Conservation (phyloP, 257 asterid genomes). For the Verbena officinalis region DNA sequence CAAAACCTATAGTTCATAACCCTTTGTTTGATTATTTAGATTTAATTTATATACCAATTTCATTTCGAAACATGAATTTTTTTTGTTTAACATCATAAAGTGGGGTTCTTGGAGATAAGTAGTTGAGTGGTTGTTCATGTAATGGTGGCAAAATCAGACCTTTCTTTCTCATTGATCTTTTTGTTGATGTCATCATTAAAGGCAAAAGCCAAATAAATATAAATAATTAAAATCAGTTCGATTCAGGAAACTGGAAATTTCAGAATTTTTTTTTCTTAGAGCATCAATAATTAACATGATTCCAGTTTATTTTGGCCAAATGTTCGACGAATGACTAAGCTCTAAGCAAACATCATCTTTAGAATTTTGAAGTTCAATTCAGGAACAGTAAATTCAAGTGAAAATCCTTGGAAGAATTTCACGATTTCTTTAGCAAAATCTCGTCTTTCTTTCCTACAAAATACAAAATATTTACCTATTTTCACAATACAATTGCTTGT, state of each 20-base stretch:
- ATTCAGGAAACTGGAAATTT: not conserved
- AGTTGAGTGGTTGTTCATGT: too few species aligned
- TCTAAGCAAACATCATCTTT: not conserved
- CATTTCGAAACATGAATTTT: too few species aligned
- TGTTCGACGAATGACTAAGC: not conserved
- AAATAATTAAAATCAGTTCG: not conserved
- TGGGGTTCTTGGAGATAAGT: too few species aligned
- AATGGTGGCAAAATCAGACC: too few species aligned
- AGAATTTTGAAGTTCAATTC: slow-evolving; percentile 2
- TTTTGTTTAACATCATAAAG: too few species aligned
- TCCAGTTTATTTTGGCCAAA: not conserved
- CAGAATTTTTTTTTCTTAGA: not conserved
- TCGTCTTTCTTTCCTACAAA: not conserved
- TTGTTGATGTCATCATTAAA: too few species aligned
- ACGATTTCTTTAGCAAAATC: not conserved
- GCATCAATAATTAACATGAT: not conserved
- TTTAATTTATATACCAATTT: too few species aligned
- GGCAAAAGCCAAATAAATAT: too few species aligned
- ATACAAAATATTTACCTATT: not conserved
- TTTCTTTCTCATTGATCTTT: too few species aligned
- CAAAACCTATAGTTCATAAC: too few species aligned
- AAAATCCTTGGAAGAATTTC: not conserved
- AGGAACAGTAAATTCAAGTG: not conserved
- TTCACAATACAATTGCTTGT: slow-evolving; percentile 71
- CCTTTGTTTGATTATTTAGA: too few species aligned